Conservation (phyloP, 306 rosid species). For the Ormosia semicastrata region DNA sequence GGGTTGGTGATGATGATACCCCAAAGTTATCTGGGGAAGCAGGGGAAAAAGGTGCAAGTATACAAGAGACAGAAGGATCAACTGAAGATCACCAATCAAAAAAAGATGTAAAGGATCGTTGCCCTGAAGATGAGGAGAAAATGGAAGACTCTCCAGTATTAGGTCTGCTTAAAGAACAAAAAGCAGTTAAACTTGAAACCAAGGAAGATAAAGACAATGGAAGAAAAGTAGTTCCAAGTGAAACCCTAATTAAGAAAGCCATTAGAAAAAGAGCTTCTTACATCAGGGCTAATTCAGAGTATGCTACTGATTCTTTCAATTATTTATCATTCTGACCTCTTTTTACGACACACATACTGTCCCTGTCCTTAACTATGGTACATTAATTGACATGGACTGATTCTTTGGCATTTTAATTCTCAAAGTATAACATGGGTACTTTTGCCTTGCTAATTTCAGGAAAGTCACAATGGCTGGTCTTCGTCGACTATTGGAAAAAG, state of each 20-base stretch:
- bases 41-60: constrained; percentile 43
- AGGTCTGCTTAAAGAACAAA: constrained; percentile 61
- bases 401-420: constrained; percentile 13
- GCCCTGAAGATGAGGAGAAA: constrained; percentile 57
- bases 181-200: constrained; percentile 38
- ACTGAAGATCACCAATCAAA: constrained; percentile 43
- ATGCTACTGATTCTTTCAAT: constrained; percentile 40
- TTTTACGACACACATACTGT: neutral
- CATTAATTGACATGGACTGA: neutral
- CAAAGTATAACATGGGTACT: constrained; percentile 15
- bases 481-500: constrained; percentile 87
- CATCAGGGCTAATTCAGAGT: constrained; percentile 83
- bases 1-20: constrained; percentile 50
- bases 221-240: constrained; percentile 54
- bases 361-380: neutral
- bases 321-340: neutral
- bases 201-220: constrained; percentile 47
- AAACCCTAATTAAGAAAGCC: constrained; percentile 67
- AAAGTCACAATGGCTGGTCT: constrained; percentile 61
- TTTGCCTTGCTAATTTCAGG: constrained; percentile 46
- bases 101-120: constrained; percentile 41
- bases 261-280: constrained; percentile 66
- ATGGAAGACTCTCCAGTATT: constrained; percentile 80
- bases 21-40: constrained; percentile 52
- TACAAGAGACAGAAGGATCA: constrained; percentile 48